These are phyloP conservation scores for Cudoniella acicularis DNA, from an alignment of 495 filamentous ascomycete genomes.

Conservation along the genomic window DNA sequence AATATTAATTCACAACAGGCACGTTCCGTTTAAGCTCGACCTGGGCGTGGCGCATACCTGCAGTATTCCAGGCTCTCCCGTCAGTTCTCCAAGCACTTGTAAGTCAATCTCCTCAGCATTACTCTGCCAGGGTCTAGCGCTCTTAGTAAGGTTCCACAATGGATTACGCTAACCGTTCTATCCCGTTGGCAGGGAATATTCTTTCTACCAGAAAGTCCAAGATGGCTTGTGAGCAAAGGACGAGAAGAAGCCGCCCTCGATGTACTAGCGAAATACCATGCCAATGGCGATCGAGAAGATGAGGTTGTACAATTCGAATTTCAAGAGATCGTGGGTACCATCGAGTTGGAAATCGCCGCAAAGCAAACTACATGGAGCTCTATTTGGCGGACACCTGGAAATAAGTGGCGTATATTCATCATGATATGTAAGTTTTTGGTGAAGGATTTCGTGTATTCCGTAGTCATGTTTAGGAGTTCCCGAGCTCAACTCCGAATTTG, in stretches of 20 bases:
- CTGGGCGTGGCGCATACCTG: conserved; percentile 18
- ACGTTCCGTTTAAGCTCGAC: conserved; percentile 6
- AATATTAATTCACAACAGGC: conserved; percentile 18
- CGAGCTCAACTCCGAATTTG: too few species aligned
- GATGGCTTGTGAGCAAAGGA: conserved; percentile 48
- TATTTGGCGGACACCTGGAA: conserved; percentile 29
- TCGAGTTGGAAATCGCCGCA: conserved; percentile 45
- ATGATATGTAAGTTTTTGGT: not conserved
- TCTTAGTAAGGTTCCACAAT: not conserved
- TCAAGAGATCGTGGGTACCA: conserved; percentile 38
- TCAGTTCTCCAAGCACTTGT: conserved; percentile 19
- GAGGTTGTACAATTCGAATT: conserved; percentile 34
- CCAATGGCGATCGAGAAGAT: conserved; percentile 33
- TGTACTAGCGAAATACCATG: conserved; percentile 34
- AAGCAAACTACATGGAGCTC: conserved; percentile 28
- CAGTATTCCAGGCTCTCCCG: conserved; percentile 20
- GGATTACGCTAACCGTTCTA: not conserved
- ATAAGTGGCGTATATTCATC: conserved; percentile 14
- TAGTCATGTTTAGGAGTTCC: too few species aligned
- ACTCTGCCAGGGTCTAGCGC: not conserved
- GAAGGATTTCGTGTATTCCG: too few species aligned
- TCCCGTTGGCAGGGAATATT: conserved; percentile 31
- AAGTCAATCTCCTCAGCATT: not conserved
- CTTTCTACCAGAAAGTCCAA: conserved; percentile 46
- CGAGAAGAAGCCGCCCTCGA: conserved; percentile 41